These are phyloP conservation scores for Monilinia fructigena DNA, from an alignment of 2,329 filamentous ascomycete genomes.

Conservation along the genomic window DNA sequence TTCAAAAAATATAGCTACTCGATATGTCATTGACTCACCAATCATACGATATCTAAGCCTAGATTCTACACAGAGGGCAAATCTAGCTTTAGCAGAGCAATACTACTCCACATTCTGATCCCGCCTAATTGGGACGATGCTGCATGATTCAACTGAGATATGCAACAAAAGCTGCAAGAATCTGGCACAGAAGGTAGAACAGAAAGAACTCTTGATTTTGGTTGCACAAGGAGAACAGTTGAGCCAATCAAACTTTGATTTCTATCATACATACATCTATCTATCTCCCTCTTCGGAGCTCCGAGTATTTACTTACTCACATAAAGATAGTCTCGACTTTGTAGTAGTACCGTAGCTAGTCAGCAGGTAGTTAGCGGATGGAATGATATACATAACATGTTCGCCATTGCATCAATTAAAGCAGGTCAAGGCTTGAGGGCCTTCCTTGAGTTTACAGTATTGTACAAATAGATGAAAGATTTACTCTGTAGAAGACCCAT, in stretches of 20 bases:
- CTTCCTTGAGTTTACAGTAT: neutral
- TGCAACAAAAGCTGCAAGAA: slow-evolving; percentile 17
- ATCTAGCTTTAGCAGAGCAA: neutral
- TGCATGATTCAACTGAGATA: slow-evolving; percentile 1
- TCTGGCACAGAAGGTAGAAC: slow-evolving; percentile 1
- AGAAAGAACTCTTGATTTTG: neutral
- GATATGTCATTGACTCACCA: neutral
- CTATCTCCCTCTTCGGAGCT: neutral
- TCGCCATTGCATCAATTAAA: neutral
- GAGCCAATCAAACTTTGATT: neutral
- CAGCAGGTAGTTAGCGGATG: neutral
- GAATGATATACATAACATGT: neutral
- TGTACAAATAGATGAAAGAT: neutral
- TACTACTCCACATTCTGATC: slow-evolving; percentile 3
- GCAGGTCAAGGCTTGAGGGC: neutral
- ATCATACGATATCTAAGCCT: neutral
- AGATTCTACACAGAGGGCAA: neutral
- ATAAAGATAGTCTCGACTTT: neutral
- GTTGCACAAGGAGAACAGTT: neutral
- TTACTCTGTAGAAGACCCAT: too few species aligned
- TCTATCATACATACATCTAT: neutral
- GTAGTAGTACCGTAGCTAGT: neutral
- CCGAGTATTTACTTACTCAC: neutral
- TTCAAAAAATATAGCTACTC: neutral
- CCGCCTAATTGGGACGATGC: neutral